Evolutionary conservation across 345 rosid species (phyloP), one percentile per base, ranked within the genome.

Genomic region (Schrenkiella parvula): DNA sequence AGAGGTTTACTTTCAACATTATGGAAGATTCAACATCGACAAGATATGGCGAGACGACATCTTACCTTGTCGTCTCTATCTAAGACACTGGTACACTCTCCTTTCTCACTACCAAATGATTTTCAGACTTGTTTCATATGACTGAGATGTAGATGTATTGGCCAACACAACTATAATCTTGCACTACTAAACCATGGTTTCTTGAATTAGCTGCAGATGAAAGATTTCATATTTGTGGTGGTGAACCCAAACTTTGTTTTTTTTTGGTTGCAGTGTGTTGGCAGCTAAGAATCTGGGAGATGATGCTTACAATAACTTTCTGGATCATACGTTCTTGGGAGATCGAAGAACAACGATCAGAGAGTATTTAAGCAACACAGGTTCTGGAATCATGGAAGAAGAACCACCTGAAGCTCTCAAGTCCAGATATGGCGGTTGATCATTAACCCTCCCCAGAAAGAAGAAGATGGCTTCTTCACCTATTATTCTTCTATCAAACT

Each of bases 31-130:
- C 68, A 80, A 88, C 83, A 87, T 93, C 22, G 74, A 89, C 1
- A 87, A 85, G 84, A 90, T 93, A 72, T 93, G 97, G 97, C 79
- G 85, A 22, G 97, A 90, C 59, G 97, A 91, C 51, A 81, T 89
- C 71, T 86, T 91, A 46, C 97, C 97, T 71, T 95, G 97, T 29
- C 97, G 95, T 52, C 75, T 83, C 70, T 95, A 95, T 78, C 89
- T 95, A 62, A 84, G 97, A 58, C 99, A 95, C 69, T 91, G 95
- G 99, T 91, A 78, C 57, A 78, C 31, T 26, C 65, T 71, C 3
- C 42, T 55, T 55, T 31, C 61, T 55, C 25, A 17, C 39, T 55
- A 41, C 25, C 23, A 10, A 32, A 4, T 14, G 5, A 46, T 28
- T n/a, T n/a, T 28, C 61, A 15, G 38, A 29, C 66, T 57, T 57